These are phyloP conservation scores for Aureobasidium lini DNA, from an alignment of 2,329 filamentous ascomycete genomes.

Conservation along the genomic window DNA sequence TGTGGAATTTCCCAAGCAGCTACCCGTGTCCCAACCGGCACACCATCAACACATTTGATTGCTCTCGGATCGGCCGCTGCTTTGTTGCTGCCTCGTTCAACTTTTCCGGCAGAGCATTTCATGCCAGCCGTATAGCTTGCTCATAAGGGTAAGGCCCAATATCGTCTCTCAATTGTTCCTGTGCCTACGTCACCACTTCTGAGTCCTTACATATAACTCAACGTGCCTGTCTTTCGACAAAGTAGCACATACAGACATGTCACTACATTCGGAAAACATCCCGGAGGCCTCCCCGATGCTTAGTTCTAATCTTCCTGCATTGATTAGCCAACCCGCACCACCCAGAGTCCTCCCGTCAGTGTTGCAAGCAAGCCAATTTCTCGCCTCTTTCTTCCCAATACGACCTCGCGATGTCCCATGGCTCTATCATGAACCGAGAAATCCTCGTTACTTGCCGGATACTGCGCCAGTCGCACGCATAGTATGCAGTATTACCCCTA, in stretches of 20 bases:
- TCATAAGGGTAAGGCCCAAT: too few species aligned
- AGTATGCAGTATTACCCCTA: slow-evolving; percentile 12
- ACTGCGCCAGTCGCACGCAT: neutral
- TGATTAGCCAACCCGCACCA: neutral
- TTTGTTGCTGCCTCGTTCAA: too few species aligned
- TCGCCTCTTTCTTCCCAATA: slow-evolving; percentile 10
- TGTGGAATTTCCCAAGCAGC: too few species aligned
- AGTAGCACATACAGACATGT: neutral
- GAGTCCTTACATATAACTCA: neutral
- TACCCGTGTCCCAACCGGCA: too few species aligned
- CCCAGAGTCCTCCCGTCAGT: slow-evolving; percentile 1
- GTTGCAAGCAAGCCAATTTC: neutral
- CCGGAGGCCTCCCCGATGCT: neutral
- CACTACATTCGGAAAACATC: neutral
- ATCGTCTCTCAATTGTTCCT: neutral
- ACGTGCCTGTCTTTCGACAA: neutral
- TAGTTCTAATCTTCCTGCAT: neutral
- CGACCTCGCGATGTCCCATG: slow-evolving; percentile 10
- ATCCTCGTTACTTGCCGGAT: neutral
- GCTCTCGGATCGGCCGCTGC: too few species aligned
- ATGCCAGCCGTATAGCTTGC: too few species aligned
- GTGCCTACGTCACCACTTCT: slow-evolving; percentile 1
- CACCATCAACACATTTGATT: too few species aligned
- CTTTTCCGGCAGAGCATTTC: too few species aligned
- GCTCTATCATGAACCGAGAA: slow-evolving; percentile 4